Evolutionary conservation across 2,329 filamentous ascomycete genomes (phyloP), one percentile per base, ranked within the genome.

Genomic region (Epichloe amarillans): DNA sequence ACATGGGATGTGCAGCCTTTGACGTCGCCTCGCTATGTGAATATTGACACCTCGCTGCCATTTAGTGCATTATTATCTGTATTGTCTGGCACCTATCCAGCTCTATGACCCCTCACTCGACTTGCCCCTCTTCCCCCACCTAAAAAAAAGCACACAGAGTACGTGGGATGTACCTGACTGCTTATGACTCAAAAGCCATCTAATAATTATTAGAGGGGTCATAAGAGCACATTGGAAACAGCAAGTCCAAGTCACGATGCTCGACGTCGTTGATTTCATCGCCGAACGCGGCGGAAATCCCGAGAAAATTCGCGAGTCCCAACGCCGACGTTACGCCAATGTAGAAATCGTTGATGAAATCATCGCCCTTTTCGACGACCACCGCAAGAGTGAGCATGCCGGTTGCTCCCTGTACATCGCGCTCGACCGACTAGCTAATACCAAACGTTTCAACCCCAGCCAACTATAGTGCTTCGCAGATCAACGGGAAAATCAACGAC

Each of bases 261-360:
- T 88, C 58, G 86, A 90, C 72, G 75, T 88, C 51, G 75, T 79
- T 59, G 86, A 90, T 64, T 88, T 91, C 65, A 84, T 91, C 62
- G 70, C 79, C 65, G 88, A 96, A 69, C 86, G 89, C 61, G 93
- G 91, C 58, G 93, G 93, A 60, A 82, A 97, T 71, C 88, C 89
- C 15, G 85, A 95, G 64, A 84, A 83, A 72, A 93, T 98, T 69
- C 86, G 86, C 67, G 88, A 96, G 68, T 93, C 86, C 57, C 93
- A 98, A 71, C 80, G 85, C 60, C 83, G 82, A 64, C 83, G 93
- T 60, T 79, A 82, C 72, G 90, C 88, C 46, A 77, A 83, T 14
- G 86, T 89, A 62, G 86, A 88, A 64, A 74, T 84, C 46, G 91
- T 98, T 26, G 91, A 98, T 72, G 85, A 95, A 71, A 82, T 97